Evolutionary conservation across 306 rosid genomes (phyloP).

Genomic region (Vicia faba): DNA sequence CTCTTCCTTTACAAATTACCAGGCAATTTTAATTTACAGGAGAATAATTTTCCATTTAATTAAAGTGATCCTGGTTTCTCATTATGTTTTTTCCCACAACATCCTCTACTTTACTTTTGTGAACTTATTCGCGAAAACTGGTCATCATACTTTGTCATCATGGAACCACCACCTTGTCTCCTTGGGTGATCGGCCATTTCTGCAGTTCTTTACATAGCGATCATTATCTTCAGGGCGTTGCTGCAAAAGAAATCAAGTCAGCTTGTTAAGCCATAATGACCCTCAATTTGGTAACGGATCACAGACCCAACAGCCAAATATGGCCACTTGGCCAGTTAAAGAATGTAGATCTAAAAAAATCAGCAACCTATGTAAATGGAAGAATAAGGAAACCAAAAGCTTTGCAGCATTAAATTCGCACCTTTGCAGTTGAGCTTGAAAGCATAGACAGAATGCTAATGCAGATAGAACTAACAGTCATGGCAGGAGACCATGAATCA

Average conservation of each 20-base stretch:
- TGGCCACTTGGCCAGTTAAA: neutral
- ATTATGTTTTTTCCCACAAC: conserved; percentile 46
- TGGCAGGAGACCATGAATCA: conserved; percentile 99
- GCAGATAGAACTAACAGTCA: conserved; percentile 99
- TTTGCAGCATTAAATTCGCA: conserved; percentile 40
- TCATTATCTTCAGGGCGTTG: conserved; percentile 99
- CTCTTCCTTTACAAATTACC: conserved; percentile 76
- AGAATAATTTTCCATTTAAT: conserved; percentile 64
- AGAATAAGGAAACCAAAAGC: conserved; percentile 27
- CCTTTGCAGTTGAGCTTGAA: conserved; percentile 96
- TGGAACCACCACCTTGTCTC: conserved; percentile 99
- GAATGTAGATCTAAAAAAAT: neutral
- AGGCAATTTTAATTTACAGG: conserved; percentile 69
- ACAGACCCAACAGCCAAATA: neutral
- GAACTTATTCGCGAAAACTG: conserved; percentile 41
- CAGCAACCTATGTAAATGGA: conserved; percentile 10
- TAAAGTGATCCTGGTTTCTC: conserved; percentile 49
- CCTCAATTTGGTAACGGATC: conserved; percentile 15
- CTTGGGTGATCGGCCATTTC: conserved; percentile 97
- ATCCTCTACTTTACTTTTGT: conserved; percentile 54
- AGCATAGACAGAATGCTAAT: conserved; percentile 99
- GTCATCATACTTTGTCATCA: conserved; percentile 84
- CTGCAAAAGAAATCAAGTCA: conserved; percentile 57
- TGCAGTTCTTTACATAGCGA: conserved; percentile 97
- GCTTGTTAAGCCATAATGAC: conserved; percentile 24